Evolutionary conservation across 2,329 filamentous ascomycete species (phyloP).

Genomic region (Aspergillus fischeri): DNA sequence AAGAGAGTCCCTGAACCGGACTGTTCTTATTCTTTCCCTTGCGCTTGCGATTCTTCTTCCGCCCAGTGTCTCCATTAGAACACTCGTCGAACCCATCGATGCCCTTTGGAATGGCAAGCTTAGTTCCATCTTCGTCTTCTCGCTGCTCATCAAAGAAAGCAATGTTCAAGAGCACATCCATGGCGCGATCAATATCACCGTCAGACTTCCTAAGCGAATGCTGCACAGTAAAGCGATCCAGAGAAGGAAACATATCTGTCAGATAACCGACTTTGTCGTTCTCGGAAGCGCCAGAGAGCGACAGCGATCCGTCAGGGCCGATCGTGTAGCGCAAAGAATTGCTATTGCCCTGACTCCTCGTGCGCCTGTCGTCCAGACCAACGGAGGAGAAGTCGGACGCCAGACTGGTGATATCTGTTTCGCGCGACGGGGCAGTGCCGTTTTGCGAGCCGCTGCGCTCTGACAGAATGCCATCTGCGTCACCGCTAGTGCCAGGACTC

Average conservation of each 20-base stretch:
- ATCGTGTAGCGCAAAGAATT: conserved; percentile 24
- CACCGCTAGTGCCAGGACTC: conserved; percentile 19
- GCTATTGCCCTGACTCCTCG: conserved; percentile 10
- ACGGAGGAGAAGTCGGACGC: conserved; percentile 44
- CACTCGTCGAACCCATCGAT: conserved; percentile 75
- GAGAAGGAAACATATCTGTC: conserved; percentile 65
- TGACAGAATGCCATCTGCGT: conserved; percentile 20
- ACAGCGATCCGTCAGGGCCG: conserved; percentile 24
- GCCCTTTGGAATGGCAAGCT: conserved; percentile 56
- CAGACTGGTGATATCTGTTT: conserved; percentile 49
- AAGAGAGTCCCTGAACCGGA: conserved; percentile 20
- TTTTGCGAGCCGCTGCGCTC: conserved; percentile 27
- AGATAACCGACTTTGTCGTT: conserved; percentile 63
- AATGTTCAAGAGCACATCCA: conserved; percentile 77
- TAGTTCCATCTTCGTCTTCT: conserved; percentile 45
- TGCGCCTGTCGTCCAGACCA: conserved; percentile 22
- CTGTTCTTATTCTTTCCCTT: conserved; percentile 34
- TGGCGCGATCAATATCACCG: conserved; percentile 63
- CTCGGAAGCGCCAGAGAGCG: conserved; percentile 30
- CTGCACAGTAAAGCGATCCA: conserved; percentile 62
- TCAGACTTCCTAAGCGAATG: conserved; percentile 64
- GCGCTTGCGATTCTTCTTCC: conserved; percentile 43
- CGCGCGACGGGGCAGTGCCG: conserved; percentile 38
- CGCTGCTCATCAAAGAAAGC: conserved; percentile 69
- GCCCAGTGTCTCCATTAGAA: conserved; percentile 41